phyloP scores from a whole-genome alignment of 1,139 yeast genomes.

The Suhomyces bolitotheri region DNA sequence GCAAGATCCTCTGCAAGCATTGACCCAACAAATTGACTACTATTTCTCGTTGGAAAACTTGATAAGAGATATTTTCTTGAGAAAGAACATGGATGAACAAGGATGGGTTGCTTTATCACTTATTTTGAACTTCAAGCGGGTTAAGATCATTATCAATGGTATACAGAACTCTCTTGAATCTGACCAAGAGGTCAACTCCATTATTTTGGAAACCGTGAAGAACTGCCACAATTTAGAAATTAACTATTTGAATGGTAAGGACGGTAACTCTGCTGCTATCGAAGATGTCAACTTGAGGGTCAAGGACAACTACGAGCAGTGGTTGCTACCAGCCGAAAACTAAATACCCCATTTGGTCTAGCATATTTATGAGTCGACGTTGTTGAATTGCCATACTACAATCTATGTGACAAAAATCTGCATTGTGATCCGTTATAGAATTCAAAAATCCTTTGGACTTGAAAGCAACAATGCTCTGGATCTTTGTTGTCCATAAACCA shows the following conservation, averaged over 20 bases:
- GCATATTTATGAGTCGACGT: conserved; percentile 8
- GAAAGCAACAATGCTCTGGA: too few relatives aligned
- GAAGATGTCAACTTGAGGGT: conserved; percentile 44
- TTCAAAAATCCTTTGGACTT: neutral
- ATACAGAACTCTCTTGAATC: conserved; percentile 36
- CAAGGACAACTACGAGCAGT: conserved; percentile 43
- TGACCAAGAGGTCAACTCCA: conserved; percentile 21
- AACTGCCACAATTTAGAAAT: conserved; percentile 44
- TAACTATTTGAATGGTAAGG: conserved; percentile 30
- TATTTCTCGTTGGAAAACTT: conserved; percentile 87
- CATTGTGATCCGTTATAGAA: conserved; percentile 9
- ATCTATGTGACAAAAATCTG: conserved; percentile 4
- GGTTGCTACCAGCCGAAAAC: conserved; percentile 36
- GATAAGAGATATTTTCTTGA: conserved; percentile 73
- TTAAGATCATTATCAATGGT: conserved; percentile 53
- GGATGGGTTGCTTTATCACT: conserved; percentile 70
- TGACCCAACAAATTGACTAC: conserved; percentile 75
- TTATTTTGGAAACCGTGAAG: conserved; percentile 36
- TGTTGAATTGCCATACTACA: conserved; percentile 5
- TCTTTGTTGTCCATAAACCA: too few relatives aligned
- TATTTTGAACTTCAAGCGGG: conserved; percentile 73
- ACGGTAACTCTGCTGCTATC: conserved; percentile 27
- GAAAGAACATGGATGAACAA: conserved; percentile 72
- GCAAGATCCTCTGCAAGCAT: conserved; percentile 49
- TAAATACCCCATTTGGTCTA: conserved; percentile 2